Base-by-base conservation (phyloP, 2,329 filamentous ascomycete species). In the Helotiales sp. region DNA sequence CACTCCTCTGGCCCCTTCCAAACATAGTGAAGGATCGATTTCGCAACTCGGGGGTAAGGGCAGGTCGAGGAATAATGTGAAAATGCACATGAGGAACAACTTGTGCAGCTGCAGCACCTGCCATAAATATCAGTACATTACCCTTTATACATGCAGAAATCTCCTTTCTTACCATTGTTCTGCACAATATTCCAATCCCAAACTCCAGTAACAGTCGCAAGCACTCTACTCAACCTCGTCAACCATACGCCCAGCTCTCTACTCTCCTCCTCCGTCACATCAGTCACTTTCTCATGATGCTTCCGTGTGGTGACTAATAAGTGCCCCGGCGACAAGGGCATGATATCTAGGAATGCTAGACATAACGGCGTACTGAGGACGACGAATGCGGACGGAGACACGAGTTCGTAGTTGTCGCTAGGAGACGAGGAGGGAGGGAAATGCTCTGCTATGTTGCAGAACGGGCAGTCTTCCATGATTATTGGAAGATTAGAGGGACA, bases 171-270 rank as follows among this genome's bases (percentile, higher is more conserved):
- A 83, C 82, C 91, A 67, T 97, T 98, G 72, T 98, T 98, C 77
- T 98, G 93, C 55, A 98, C 91, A 29, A 98, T 86, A 73, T 99
- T 99, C 89, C 93, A 98, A 75, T 97, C 93, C 51, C 79, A 80
- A 1, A 91, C 83, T 9, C 87, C 88, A 2, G 87, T 90, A 0
- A 86, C 84, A 52, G 79, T 79, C 30, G 85, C 81, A 34, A 96
- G 79, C 0, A 90, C 89, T 19, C 83, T 78, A 17, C 89, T 90
- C 2, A 97, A 77, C 3, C 93, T 73, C 31, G 90, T 86, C 27
- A 96, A 81, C 77, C 80, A 83, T 59, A 73, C 71, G 67, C 90
- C 85, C 55, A 96, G 80, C 67, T 88, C 86, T 55, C 80, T 78
- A 24, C 86, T 83, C 71, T 92, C 89, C 47, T 72, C 71, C 1